Base-by-base conservation (phyloP, 352 stramenopile species). In the Phytopythium ostracodes region DNA sequence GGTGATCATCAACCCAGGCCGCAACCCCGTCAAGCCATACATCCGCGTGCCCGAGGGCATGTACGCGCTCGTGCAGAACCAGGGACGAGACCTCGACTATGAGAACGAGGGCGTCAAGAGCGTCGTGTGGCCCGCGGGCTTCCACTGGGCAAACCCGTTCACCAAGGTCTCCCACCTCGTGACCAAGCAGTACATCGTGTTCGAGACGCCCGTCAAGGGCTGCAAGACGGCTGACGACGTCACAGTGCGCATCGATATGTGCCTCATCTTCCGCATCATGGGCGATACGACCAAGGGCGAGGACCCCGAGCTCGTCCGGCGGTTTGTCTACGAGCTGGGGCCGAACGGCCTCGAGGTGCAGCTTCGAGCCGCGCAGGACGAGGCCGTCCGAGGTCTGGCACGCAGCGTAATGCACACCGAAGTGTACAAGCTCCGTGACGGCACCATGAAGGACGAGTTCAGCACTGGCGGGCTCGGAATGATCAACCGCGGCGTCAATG, bases 211-310 rank as follows among this genome's bases (percentile, higher is more conserved):
- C 7, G 84, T 97, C 3, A 94, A 96, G 62, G 88, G 86, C 24
- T 96, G 88, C 73, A 94, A 94, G 72, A 96, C 90, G 1, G 76
- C 79, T 0, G 90, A 97, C 66, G 81, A 96, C 63, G 88, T 97
- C 27, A 94, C 83, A 0, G 86, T 96, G 10, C 60, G 73, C 29
- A 96, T 97, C 53, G 86, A 97, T 56, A 86, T 96, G 63, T 91
- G 81, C 43, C 72, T 96, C n/a, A 81, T 96, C 22, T 71, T 97
- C 3, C 83, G 88, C 22, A 96, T 97, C 72, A 96, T 96, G 85
- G 87, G 87, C 36, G 87, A 96, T 59, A 72, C 75, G 51, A 65
- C 65, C n/a, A 88, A 88, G 38, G 85, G 82, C 17, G 89, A 97
- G 69, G 81, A 97, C 63, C 87, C 88, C 0, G 65, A 73, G 18